phyloP scores from a whole-genome alignment of 2,329 filamentous ascomycete species.

The Hypomyces perniciosus region DNA sequence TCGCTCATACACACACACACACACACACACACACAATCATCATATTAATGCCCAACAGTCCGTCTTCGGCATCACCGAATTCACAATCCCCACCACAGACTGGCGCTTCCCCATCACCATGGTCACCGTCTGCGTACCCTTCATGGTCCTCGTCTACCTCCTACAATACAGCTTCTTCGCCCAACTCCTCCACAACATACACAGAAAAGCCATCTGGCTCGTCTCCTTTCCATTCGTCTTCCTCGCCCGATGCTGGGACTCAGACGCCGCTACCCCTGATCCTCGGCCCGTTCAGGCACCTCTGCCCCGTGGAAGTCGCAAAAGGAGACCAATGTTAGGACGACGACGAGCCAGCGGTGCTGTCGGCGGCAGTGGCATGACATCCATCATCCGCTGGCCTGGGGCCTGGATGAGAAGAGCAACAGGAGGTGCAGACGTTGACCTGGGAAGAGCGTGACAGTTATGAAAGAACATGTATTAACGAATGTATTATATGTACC shows the following conservation, averaged over 20 bases:
- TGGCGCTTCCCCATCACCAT: constrained; percentile 53
- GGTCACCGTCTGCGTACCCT: constrained; percentile 53
- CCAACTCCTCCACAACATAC: constrained; percentile 18
- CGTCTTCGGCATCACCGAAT: constrained; percentile 49
- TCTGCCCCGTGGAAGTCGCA: constrained; percentile 12
- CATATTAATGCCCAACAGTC: constrained; percentile 25
- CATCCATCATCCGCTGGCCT: neutral
- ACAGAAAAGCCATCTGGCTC: neutral
- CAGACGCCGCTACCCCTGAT: constrained; percentile 1
- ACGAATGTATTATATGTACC: neutral
- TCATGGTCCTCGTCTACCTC: constrained; percentile 41
- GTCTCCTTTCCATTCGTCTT: neutral
- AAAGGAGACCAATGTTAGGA: constrained; percentile 14
- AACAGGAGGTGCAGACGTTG: neutral
- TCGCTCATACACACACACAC: neutral
- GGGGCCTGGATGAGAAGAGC: constrained; percentile 7
- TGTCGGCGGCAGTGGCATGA: neutral
- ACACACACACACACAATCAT: neutral
- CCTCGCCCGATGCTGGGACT: neutral
- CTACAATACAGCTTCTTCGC: constrained; percentile 38
- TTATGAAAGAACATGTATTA: no score
- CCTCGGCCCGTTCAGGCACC: neutral
- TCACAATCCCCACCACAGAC: constrained; percentile 36
- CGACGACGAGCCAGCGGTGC: constrained; percentile 5
- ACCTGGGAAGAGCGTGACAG: constrained; percentile 7